These are phyloP conservation scores for Penstemon eatonii DNA, from an alignment of 257 asterid genomes.

Conservation along the genomic window DNA sequence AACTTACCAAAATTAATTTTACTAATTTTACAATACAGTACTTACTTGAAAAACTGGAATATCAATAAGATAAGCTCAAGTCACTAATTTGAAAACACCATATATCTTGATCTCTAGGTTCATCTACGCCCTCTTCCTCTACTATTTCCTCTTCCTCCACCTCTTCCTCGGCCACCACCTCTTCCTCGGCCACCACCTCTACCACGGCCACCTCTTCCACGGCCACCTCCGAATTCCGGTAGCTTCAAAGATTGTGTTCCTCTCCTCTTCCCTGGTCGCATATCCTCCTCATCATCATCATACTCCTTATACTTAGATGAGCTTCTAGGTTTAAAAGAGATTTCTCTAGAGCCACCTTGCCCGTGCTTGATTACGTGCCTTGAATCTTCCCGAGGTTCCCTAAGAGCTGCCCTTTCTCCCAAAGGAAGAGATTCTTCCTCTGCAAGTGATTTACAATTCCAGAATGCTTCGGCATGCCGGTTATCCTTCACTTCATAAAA, in stretches of 20 bases:
- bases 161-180: conserved; percentile 40
- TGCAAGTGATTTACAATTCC: conserved; percentile 59
- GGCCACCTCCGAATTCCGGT: conserved; percentile 50
- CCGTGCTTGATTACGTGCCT: conserved; percentile 64
- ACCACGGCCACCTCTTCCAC: conserved; percentile 40
- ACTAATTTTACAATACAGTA: too few relatives aligned
- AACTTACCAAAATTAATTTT: too few relatives aligned
- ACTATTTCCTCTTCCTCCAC: conserved; percentile 27
- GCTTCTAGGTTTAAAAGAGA: conserved; percentile 71
- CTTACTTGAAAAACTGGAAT: too few relatives aligned
- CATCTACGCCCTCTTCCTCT: conserved; percentile 41
- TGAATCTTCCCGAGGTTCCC: conserved; percentile 27
- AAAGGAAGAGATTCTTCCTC: conserved; percentile 78
- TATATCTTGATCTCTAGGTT: not conserved
- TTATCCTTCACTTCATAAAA: conserved; percentile 87
- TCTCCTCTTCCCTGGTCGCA: conserved; percentile 55
- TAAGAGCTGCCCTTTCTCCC: conserved; percentile 71
- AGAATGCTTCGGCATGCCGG: conserved; percentile 89
- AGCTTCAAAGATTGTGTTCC: conserved; percentile 73
- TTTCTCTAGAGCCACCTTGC: conserved; percentile 79
- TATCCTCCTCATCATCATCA: conserved; percentile 48
- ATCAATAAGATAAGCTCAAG: too few relatives aligned
- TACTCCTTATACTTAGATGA: conserved; percentile 56
- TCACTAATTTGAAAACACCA: too few relatives aligned
- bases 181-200: conserved; percentile 46